Percentiles rank a stretch among this genome's conserved stretches.
These are phyloP conservation scores for Asterochloris erici DNA, from an alignment of 139 green algal genomes.

Conservation along the genomic window DNA sequence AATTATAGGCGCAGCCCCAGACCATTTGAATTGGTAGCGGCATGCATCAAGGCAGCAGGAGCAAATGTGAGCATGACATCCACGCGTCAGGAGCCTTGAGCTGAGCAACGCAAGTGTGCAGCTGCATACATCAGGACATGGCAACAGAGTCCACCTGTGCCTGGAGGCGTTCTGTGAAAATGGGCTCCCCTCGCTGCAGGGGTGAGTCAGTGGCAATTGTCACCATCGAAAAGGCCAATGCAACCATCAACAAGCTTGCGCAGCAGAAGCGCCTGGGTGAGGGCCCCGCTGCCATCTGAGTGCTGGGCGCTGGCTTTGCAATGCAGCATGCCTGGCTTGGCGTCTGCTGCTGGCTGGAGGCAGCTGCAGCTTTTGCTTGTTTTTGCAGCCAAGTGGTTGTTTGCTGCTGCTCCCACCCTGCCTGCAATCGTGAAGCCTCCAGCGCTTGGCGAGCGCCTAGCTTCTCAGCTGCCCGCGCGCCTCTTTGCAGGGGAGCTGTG, in stretches of 20 bases:
- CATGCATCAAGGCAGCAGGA: too few species aligned
- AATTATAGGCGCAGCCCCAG: too few species aligned
- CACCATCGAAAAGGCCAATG: constrained; percentile 87
- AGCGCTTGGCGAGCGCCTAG: neutral
- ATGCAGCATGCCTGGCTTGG: neutral
- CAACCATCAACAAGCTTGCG: constrained; percentile 51
- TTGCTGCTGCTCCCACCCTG: neutral
- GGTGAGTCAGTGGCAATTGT: constrained; percentile 67
- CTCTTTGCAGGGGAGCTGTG: constrained; percentile 37
- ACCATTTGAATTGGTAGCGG: too few species aligned
- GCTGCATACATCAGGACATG: neutral
- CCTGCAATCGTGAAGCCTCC: neutral
- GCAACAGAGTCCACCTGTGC: neutral
- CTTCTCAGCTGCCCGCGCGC: neutral
- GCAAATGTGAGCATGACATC: too few species aligned
- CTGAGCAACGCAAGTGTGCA: neutral
- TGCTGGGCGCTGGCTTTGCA: neutral
- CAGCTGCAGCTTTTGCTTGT: neutral
- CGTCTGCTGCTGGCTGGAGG: neutral
- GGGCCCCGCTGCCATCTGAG: neutral
- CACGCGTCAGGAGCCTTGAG: too few species aligned
- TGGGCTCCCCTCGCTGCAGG: constrained; percentile 9
- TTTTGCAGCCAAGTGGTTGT: neutral
- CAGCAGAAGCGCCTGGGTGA: constrained; percentile 29
- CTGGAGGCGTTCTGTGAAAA: neutral